Base-by-base conservation (phyloP, 2,329 filamentous ascomycete genomes). In the Botrytis tulipae region DNA sequence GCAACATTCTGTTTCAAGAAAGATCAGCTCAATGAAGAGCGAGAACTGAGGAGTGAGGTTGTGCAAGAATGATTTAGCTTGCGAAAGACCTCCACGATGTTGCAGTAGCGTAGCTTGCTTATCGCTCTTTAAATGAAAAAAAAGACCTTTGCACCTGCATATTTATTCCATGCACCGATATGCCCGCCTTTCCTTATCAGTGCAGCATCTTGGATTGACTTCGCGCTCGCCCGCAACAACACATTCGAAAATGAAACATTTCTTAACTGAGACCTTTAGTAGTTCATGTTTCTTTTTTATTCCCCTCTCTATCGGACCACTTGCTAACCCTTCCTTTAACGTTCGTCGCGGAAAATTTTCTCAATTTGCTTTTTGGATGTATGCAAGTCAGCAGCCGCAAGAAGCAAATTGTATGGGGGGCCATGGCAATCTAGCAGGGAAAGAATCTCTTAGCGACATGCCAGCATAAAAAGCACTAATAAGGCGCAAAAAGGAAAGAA, bases 311-410 rank as follows among this genome's bases (percentile, higher is more conserved):
- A 68, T 37, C 51, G 35, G 37, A 59, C 42, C 54, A 57, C 51
- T 48, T 46, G 37, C 35, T n/a, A 29, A 35, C 63, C 25, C 22
- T 61, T 40, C 51, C 51, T 57, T 29, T 29, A 57, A 62, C 37
- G 22, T 63, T 40, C 60, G 7, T 29, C 46, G 35, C 65, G 69
- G 69, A 59, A 63, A 48, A 14, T 40, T 29, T 60, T 32, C 42
- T 63, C 44, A 22, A 29, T 20, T 63, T 62, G 69, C 57, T 71
- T 48, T 48, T 40, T 10, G 32, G 37, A 48, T 63, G 25, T 51
- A 71, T 71, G 69, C 59, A 71, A 65, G 69, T 71, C 69, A 71
- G 57, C 69, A 65, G 40, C 40, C 68, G 68, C 37, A 63, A 71
- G 14, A 44, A 29, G 46, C 25, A 40, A 62, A 22, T 16, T 14